Conservation (phyloP, 73 alveolate species). For the Tetrahymena malaccensis region DNA sequence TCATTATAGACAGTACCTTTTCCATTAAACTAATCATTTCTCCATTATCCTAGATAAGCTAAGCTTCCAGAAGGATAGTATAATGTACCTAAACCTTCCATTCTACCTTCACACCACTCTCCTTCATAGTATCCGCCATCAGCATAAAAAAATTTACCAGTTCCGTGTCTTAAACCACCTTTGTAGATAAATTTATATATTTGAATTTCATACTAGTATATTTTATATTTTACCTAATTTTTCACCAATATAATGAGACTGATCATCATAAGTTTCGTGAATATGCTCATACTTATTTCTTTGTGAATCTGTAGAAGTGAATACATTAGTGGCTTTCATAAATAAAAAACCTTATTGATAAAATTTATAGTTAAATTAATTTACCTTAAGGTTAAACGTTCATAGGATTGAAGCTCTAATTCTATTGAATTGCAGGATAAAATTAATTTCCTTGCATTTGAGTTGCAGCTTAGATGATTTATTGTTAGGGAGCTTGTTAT, state of each 20-base stretch:
- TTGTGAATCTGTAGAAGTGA: background rate
- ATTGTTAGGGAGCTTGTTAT: background rate
- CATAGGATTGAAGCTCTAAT: background rate
- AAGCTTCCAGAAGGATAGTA: conserved; percentile 38
- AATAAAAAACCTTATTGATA: background rate
- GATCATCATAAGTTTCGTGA: background rate
- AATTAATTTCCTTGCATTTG: background rate
- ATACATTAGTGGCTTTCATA: background rate
- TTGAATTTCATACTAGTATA: background rate
- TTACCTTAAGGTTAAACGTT: background rate
- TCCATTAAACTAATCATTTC: conserved; percentile 35
- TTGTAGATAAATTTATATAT: background rate
- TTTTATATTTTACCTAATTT: background rate
- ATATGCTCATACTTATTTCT: background rate
- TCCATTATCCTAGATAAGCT: conserved; percentile 39
- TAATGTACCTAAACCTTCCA: conserved; percentile 25
- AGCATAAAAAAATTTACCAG: conserved; percentile 23
- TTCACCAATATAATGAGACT: background rate
- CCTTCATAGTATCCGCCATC: conserved; percentile 40
- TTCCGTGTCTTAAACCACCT: conserved; percentile 34
- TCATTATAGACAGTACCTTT: conserved; percentile 38
- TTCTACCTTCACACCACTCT: conserved; percentile 33
- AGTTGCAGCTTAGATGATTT: background rate
- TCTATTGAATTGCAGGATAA: background rate
- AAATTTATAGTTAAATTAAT: background rate